A percentile compares a stretch with the other conserved stretches of the same genome.
Conservation (phyloP, 164 flowering plant genomes). For the Liquidambar formosana region DNA sequence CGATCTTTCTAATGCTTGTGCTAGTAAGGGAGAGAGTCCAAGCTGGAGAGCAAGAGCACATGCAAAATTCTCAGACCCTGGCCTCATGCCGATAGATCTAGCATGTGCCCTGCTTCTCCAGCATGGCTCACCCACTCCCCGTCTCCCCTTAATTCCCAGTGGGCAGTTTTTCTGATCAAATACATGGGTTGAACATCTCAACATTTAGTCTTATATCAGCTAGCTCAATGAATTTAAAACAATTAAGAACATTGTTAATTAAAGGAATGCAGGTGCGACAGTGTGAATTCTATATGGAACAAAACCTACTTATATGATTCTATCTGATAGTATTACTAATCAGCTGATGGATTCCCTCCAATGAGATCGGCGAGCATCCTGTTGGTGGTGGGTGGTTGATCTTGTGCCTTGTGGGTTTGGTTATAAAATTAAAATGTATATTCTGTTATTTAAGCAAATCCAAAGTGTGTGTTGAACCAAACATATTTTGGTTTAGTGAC, state of each 20-base stretch:
- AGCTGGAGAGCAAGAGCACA: constrained; percentile 57
- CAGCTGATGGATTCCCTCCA: neutral
- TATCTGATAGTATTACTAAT: neutral
- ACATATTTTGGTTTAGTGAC: constrained; percentile 13
- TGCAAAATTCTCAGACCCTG: constrained; percentile 22
- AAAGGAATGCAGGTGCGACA: neutral
- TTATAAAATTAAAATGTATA: constrained; percentile 1
- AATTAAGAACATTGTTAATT: neutral
- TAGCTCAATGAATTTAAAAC: neutral
- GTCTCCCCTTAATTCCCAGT: neutral
- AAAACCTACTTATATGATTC: neutral
- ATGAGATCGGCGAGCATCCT: neutral
- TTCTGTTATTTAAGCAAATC: constrained; percentile 6
- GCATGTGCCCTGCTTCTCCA: constrained; percentile 61
- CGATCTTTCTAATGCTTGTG: neutral
- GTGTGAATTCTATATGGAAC: neutral
- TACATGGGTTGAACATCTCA: neutral
- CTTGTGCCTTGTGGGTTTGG: constrained; percentile 7
- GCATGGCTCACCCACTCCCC: constrained; percentile 23
- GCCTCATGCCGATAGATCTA: constrained; percentile 2
- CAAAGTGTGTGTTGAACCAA: constrained; percentile 11
- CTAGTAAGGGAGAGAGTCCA: constrained; percentile 24
- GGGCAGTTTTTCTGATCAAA: neutral
- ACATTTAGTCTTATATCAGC: neutral
- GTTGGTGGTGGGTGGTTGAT: constrained; percentile 25